Percentiles rank a stretch among this genome's conserved stretches.
phyloP scores from a whole-genome alignment of 306 rosid species.

The Cicer chorassanicum region DNA sequence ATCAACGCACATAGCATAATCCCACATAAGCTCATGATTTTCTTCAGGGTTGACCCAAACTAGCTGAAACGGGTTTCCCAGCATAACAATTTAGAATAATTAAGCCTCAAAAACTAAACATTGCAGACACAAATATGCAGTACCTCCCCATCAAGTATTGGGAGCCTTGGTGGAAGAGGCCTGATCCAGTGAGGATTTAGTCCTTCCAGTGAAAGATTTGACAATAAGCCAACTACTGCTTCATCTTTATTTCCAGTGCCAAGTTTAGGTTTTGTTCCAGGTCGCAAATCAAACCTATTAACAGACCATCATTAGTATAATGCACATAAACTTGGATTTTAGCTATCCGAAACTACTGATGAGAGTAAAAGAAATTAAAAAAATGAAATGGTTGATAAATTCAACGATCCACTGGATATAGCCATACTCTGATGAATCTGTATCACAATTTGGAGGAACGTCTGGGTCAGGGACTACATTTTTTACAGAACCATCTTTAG shows the following conservation, averaged over 20 bases:
- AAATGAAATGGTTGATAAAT: conserved; percentile 20
- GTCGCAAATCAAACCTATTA: conserved; percentile 77
- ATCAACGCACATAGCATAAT: conserved; percentile 91
- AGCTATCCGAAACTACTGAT: conserved; percentile 29
- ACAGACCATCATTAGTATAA: conserved; percentile 42
- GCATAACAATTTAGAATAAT: conserved; percentile 47
- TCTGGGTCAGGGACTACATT: conserved; percentile 90
- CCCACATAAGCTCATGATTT: conserved; percentile 92
- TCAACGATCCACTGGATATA: conserved; percentile 31
- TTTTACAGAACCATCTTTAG: conserved; percentile 62
- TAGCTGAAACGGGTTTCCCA: conserved; percentile 67
- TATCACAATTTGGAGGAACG: conserved; percentile 69
- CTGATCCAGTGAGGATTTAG: conserved; percentile 87
- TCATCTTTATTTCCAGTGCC: conserved; percentile 93
- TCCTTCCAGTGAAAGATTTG: conserved; percentile 75
- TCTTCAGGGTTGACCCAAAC: conserved; percentile 96
- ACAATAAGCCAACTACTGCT: conserved; percentile 70
- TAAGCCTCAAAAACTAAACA: conserved; percentile 38
- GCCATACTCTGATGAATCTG: conserved; percentile 78
- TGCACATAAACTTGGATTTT: conserved; percentile 14
- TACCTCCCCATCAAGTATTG: conserved; percentile 88
- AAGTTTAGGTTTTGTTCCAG: conserved; percentile 73
- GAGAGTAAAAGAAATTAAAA: conserved; percentile 17
- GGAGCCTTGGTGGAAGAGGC: conserved; percentile 95
- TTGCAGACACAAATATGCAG: conserved; percentile 32